Base-by-base conservation (phyloP, 2,329 filamentous ascomycete species). In the Apiospora marii region DNA sequence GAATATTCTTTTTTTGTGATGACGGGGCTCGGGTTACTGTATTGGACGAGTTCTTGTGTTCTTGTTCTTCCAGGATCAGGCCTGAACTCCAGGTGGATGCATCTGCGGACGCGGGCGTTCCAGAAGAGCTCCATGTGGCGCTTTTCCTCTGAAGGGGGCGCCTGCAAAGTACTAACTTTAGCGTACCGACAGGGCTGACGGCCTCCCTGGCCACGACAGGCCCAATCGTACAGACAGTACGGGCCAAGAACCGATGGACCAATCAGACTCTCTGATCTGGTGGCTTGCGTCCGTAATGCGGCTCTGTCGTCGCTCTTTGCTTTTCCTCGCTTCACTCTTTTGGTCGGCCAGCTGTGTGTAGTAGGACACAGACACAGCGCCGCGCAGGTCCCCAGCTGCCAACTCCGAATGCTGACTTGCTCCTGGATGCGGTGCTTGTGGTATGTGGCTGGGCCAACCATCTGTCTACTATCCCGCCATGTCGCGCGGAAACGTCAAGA, bases 271-370 rank as follows among this genome's bases (percentile, higher is more conserved):
- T 3, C n/a, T 13, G 19, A 3, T 13, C 8, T 10, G 19, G 7
- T 41, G 34, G 58, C 34, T 64, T 64, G 8, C 22, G 34, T 41
- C 22, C 58, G 58, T 64, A 24, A 64, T 64, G 58, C 58, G 58
- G 58, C 58, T 41, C 58, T 64, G 58, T 64, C 30, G 8, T n/a
- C 19, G 58, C 8, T 64, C 4, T 41, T 71, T 72, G 48, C 75
- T 75, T 73, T 80, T 74, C 44, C 80, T 61, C 4, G 2, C 16
- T 37, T 22, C 12, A 7, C 30, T 10, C 27, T 61, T 16, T 27
- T 58, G 14, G 43, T 51, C 43, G 16, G 44, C 19, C 6, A n/a
- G 7, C 1, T 44, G 14, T 5, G 13, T n/a, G 2, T 10, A 19
- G 6, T 22, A 12, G 46, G 19, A 10, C 19, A 49, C 7, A 41